Evolutionary conservation across 208 protist genomes (phyloP).

Genomic region (Leishmania turanica): DNA sequence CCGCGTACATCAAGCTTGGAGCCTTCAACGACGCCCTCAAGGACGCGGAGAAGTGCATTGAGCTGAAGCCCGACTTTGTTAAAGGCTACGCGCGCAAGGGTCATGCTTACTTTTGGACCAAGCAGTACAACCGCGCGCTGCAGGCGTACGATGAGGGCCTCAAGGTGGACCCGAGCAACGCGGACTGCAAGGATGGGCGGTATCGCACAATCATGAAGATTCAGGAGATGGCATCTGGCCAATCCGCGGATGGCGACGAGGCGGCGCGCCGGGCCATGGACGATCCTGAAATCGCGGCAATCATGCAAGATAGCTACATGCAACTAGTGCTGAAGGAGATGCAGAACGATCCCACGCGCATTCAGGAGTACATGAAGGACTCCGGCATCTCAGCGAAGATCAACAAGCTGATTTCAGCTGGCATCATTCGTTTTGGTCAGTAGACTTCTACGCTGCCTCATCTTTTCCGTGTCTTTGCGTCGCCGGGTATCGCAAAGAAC

Average conservation of each 20-base stretch:
- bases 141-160: constrained; percentile 96
- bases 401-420: constrained; percentile 96
- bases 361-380: constrained; percentile 94
- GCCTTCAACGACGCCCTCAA: constrained; percentile 94
- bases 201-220: constrained; percentile 92
- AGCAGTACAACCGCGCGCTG: constrained; percentile 96
- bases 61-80: constrained; percentile 95
- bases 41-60: constrained; percentile 96
- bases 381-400: constrained; percentile 93
- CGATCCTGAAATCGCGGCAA: constrained; percentile 95
- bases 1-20: constrained; percentile 96
- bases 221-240: constrained; percentile 87
- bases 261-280: constrained; percentile 88
- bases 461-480: background rate
- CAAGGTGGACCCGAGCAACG: constrained; percentile 92
- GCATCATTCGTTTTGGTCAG: constrained; percentile 93
- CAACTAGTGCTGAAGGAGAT: constrained; percentile 92
- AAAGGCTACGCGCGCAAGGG: constrained; percentile 93
- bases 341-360: constrained; percentile 86
- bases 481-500: background rate
- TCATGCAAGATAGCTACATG: constrained; percentile 94
- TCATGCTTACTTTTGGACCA: constrained; percentile 93
- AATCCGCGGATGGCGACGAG: constrained; percentile 87
- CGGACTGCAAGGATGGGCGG: constrained; percentile 89
- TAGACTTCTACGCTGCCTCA: constrained; percentile 5